A percentile compares a stretch with the other conserved stretches of the same genome.
Evolutionary conservation across 345 rosid genomes (phyloP).

Genomic region (Ceriops zippeliana): DNA sequence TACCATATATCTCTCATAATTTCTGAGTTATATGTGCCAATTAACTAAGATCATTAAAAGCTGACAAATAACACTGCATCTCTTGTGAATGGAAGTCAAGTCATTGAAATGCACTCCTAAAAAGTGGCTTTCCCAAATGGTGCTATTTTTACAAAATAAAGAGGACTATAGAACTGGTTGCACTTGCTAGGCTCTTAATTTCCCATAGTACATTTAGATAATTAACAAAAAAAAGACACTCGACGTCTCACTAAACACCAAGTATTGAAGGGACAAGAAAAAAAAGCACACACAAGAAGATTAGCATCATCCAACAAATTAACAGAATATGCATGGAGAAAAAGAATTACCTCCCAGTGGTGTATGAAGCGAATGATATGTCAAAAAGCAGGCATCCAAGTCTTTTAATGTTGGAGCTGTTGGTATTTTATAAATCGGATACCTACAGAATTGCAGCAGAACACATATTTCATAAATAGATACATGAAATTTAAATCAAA

Average conservation of each 20-base stretch:
- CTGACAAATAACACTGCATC: no score
- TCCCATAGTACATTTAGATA: no score
- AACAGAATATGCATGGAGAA: not conserved
- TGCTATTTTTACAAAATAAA: not conserved
- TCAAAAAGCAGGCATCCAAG: constrained; percentile 32
- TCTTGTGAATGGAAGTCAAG: no score
- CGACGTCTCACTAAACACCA: not conserved
- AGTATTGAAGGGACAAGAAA: not conserved
- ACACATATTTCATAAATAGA: constrained; percentile 4
- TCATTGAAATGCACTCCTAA: no score
- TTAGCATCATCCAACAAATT: not conserved
- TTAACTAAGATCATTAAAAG: no score
- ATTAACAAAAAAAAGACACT: not conserved
- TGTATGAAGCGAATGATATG: constrained; percentile 26
- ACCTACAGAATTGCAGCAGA: constrained; percentile 23
- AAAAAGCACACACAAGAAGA: not conserved
- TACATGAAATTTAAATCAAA: not conserved
- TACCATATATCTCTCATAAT: no score
- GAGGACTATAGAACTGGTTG: not conserved
- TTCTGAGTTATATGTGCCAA: no score
- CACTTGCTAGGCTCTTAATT: no score
- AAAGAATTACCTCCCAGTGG: constrained; percentile 22
- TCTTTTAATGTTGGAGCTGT: constrained; percentile 30
- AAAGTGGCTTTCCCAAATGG: not conserved
- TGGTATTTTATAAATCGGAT: constrained; percentile 33